Percentiles rank a stretch among this genome's conserved stretches.
Evolutionary conservation across 2,329 filamentous ascomycete species (phyloP).

Genomic region (Epichloe coenophiala): DNA sequence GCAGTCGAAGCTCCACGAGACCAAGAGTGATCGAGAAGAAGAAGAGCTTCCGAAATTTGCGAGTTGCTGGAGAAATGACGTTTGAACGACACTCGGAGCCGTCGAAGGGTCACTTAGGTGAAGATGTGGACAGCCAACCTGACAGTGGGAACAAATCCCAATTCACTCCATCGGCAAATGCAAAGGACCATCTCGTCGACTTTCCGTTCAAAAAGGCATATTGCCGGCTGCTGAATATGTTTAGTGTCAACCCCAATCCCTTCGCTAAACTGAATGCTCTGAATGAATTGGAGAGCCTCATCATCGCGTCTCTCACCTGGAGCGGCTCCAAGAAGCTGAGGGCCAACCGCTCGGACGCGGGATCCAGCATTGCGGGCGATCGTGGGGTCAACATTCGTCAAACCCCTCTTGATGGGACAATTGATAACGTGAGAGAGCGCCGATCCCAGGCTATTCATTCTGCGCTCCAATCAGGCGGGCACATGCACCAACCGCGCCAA

Average conservation of each 20-base stretch:
- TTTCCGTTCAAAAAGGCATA: conserved; percentile 79
- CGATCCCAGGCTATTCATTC: conserved; percentile 38
- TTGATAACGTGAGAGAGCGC: conserved; percentile 56
- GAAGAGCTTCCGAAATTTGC: conserved; percentile 54
- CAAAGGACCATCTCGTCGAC: conserved; percentile 22
- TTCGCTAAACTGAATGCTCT: conserved; percentile 73
- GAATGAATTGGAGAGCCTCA: conserved; percentile 70
- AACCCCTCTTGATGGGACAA: conserved; percentile 48
- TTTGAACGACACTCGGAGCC: conserved; percentile 24
- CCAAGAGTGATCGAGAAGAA: conserved; percentile 47
- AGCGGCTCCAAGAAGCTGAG: conserved; percentile 20
- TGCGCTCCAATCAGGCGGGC: conserved; percentile 14
- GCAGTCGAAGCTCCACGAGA: conserved; percentile 30
- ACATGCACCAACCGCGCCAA: conserved; percentile 21
- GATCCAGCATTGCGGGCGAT: conserved; percentile 21
- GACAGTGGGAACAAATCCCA: conserved; percentile 7
- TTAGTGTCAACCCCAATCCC: conserved; percentile 81
- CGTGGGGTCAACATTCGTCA: conserved; percentile 22
- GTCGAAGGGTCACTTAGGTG: conserved; percentile 24
- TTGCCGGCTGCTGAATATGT: conserved; percentile 65
- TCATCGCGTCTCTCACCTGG: conserved; percentile 52
- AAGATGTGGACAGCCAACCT: conserved; percentile 19
- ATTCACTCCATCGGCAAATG: not conserved
- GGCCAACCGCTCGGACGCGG: conserved; percentile 24
- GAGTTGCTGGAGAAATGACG: conserved; percentile 31